Conservation (phyloP, 2,329 filamentous ascomycete genomes). For the Mollisia scopiformis region DNA sequence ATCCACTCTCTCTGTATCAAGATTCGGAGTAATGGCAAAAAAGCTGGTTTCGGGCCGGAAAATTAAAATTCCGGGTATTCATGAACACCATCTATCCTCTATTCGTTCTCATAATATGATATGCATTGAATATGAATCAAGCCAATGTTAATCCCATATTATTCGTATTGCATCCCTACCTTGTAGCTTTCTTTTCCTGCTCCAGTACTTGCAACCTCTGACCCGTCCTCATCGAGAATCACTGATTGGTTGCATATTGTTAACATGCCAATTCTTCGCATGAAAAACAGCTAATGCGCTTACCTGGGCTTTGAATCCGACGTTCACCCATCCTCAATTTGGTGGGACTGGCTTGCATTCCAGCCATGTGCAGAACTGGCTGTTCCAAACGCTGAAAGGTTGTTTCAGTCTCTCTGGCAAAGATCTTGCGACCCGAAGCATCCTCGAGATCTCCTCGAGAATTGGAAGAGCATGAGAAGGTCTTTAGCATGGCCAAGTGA, state of each 20-base stretch:
- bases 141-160: too few species aligned
- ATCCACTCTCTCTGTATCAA: neutral
- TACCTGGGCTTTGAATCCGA: neutral
- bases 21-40: too few species aligned
- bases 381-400: constrained; percentile 18
- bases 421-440: constrained; percentile 3
- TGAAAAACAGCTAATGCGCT: neutral
- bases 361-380: constrained; percentile 15
- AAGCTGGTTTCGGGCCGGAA: too few species aligned
- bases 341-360: constrained; percentile 12
- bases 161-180: too few species aligned
- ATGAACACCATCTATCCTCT: too few species aligned
- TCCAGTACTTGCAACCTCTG: neutral
- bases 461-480: too few species aligned
- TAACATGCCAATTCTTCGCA: neutral
- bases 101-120: too few species aligned
- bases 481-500: too few species aligned
- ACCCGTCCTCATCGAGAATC: neutral
- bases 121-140: too few species aligned
- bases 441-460: constrained; percentile 7
- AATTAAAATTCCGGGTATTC: too few species aligned
- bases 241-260: neutral
- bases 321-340: constrained; percentile 10
- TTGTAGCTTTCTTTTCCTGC: too few species aligned
- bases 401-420: neutral